Percentiles rank a stretch among this genome's conserved stretches.
phyloP scores from a whole-genome alignment of 805 yeast genomes.

The Candida boleticola region DNA sequence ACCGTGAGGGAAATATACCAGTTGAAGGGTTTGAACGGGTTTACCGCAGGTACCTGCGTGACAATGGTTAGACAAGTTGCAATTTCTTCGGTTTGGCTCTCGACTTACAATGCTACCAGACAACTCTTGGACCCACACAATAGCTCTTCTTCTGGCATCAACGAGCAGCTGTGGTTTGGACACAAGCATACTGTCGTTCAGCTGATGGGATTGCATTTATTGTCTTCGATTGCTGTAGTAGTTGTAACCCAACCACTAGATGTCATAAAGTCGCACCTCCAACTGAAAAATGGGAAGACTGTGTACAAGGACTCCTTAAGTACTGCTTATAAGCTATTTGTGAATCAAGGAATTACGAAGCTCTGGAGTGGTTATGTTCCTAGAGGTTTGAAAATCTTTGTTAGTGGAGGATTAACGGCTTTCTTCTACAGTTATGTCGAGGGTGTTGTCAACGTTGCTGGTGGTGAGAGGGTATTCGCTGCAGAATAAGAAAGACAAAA shows the following conservation, averaged over 20 bases:
- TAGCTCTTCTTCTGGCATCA: constrained; percentile 8
- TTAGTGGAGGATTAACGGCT: constrained; percentile 43
- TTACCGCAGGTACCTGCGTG: constrained; percentile 79
- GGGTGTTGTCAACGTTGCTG: constrained; percentile 24
- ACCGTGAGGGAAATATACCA: constrained; percentile 65
- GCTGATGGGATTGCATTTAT: constrained; percentile 51
- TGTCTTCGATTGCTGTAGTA: constrained; percentile 72
- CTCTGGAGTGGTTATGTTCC: constrained; percentile 39
- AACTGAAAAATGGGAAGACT: constrained; percentile 63
- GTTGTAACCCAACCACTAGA: constrained; percentile 85
- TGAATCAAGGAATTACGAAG: constrained; percentile 30
- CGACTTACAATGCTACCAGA: constrained; percentile 74
- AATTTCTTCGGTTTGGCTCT: constrained; percentile 79
- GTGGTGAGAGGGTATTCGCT: constrained; percentile 31
- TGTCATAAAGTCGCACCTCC: constrained; percentile 83
- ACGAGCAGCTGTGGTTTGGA: constrained; percentile 42
- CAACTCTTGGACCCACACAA: constrained; percentile 62
- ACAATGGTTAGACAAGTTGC: constrained; percentile 78
- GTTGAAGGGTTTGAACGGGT: constrained; percentile 73
- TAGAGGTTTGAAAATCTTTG: constrained; percentile 37
- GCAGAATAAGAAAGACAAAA: constrained; percentile 4
- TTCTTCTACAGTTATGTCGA: constrained; percentile 37
- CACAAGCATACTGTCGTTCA: constrained; percentile 39
- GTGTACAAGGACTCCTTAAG: constrained; percentile 62
- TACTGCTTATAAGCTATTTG: constrained; percentile 32